Conservation (phyloP, 129 eudicot species). For the Lonicera japonica region DNA sequence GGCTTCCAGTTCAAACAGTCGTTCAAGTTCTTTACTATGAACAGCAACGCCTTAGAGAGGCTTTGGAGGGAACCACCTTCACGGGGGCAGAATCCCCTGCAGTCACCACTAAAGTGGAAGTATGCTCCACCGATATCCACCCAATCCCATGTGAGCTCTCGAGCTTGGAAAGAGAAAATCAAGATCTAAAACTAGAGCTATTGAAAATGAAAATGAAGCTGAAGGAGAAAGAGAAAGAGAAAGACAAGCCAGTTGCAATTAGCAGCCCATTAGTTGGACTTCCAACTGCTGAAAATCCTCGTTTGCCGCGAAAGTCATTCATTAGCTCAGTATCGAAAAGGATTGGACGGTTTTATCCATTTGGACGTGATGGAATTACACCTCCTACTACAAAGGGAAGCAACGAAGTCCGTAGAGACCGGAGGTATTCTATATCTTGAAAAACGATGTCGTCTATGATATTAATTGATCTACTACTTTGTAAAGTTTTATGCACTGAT, state of each 20-base stretch:
- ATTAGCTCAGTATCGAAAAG: conserved; percentile 63
- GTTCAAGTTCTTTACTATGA: conserved; percentile 96
- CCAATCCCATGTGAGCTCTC: conserved; percentile 37
- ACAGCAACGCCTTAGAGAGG: conserved; percentile 75
- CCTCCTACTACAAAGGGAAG: conserved; percentile 36
- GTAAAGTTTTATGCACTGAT: background rate
- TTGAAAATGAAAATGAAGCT: conserved; percentile 58
- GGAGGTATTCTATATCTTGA: conserved; percentile 84
- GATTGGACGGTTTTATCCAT: conserved; percentile 44
- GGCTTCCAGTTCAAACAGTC: conserved; percentile 87
- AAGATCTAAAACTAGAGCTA: conserved; percentile 79
- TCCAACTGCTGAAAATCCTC: conserved; percentile 52
- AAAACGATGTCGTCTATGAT: background rate
- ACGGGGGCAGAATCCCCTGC: conserved; percentile 24
- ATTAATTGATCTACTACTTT: background rate
- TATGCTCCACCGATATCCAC: conserved; percentile 16
- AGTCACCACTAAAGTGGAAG: conserved; percentile 18
- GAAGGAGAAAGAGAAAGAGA: conserved; percentile 47
- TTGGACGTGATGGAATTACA: conserved; percentile 40
- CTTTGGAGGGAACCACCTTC: conserved; percentile 36
- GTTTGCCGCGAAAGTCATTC: conserved; percentile 69
- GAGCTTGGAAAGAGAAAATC: conserved; percentile 58
- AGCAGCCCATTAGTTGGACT: conserved; percentile 24
- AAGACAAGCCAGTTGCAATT: conserved; percentile 12
- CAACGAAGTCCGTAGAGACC: conserved; percentile 51